These are phyloP conservation scores for Tephrocybe sp. DNA, from an alignment of 768 basidiomycete species.

Conservation along the genomic window DNA sequence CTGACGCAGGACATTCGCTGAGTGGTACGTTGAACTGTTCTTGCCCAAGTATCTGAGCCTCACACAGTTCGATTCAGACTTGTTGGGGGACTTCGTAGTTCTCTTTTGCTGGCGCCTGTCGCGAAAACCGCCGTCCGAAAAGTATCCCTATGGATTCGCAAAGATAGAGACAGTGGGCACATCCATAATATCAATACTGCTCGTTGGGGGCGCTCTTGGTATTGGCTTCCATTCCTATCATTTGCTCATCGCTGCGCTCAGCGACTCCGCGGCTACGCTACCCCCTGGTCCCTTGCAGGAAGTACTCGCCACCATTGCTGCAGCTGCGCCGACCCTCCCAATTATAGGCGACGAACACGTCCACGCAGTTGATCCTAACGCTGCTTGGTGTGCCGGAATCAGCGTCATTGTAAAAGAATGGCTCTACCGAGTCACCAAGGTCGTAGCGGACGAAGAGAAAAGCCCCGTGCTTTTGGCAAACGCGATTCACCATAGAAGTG, in stretches of 20 bases:
- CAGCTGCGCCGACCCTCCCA: slow-evolving; percentile 55
- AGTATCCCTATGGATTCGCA: slow-evolving; percentile 86
- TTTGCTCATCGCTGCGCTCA: slow-evolving; percentile 74
- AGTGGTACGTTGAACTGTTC: slow-evolving; percentile 57
- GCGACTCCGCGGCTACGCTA: slow-evolving; percentile 61
- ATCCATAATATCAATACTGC: slow-evolving; percentile 82
- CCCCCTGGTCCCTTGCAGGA: slow-evolving; percentile 66
- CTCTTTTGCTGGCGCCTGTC: slow-evolving; percentile 88
- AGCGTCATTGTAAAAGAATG: slow-evolving; percentile 89
- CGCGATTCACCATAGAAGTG: slow-evolving; percentile 96
- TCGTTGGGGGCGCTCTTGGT: slow-evolving; percentile 81
- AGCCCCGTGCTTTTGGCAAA: slow-evolving; percentile 94
- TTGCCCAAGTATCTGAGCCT: not conserved
- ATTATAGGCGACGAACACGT: slow-evolving; percentile 54
- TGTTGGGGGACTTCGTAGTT: slow-evolving; percentile 90
- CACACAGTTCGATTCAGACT: slow-evolving; percentile 43
- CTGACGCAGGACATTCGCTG: slow-evolving; percentile 91
- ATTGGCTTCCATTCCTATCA: slow-evolving; percentile 91
- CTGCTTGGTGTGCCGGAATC: slow-evolving; percentile 91
- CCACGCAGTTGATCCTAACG: slow-evolving; percentile 83
- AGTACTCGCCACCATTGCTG: slow-evolving; percentile 56
- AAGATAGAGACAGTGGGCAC: slow-evolving; percentile 97
- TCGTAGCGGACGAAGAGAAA: slow-evolving; percentile 87
- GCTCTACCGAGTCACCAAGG: slow-evolving; percentile 86
- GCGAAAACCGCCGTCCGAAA: slow-evolving; percentile 72